Base-by-base conservation (phyloP, 2,329 filamentous ascomycete species). In the Bertia moriformis region DNA sequence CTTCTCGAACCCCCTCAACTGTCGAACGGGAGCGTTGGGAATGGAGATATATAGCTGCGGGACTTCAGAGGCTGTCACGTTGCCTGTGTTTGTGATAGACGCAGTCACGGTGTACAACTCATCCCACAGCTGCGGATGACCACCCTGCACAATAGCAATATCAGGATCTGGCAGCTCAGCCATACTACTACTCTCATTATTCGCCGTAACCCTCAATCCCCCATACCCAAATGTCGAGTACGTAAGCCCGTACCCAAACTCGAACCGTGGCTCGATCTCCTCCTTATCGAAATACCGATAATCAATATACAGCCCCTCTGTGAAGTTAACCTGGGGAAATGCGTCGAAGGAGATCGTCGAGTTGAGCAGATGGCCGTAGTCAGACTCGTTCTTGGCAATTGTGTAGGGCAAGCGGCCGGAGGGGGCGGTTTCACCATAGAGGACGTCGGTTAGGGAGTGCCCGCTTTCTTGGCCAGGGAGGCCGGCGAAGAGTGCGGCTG, bases 381-480 rank as follows among this genome's bases (percentile, higher is more conserved):
- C 65, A 2, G 52, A 55, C 14, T 60, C 64, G 3, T 60, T 57
- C 33, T 58, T 56, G 12, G 71, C 72, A 42, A 77, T 65, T 0
- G 74, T 78, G 52, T 78, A 79, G 1, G 71, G 66, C 1, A 75
- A 58, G 66, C 69, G 4, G 71, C 77, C 45, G 63, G 65, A 67
- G 1, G 74, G 74, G 46, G 71, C 71, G 29, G 67, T 61, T 37
- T 63, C 63, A 15, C 76, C 75, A 47, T 73, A 80, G 7, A 82
- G 63, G 14, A 80, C 56, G 45, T 76, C 73, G 2, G 67, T 67
- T 18, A 79, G 65, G 1, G 71, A 61, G 43, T 75, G 71, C 2
- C 76, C 76, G 13, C 65, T 68, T 45, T 80, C 68, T 48, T 81
- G 66, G 4, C 75, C 75, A 0, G 73, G 71, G 18, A 77, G 58